phyloP scores from a whole-genome alignment of 2,329 filamentous ascomycete genomes.

The Macrophomina tecta region DNA sequence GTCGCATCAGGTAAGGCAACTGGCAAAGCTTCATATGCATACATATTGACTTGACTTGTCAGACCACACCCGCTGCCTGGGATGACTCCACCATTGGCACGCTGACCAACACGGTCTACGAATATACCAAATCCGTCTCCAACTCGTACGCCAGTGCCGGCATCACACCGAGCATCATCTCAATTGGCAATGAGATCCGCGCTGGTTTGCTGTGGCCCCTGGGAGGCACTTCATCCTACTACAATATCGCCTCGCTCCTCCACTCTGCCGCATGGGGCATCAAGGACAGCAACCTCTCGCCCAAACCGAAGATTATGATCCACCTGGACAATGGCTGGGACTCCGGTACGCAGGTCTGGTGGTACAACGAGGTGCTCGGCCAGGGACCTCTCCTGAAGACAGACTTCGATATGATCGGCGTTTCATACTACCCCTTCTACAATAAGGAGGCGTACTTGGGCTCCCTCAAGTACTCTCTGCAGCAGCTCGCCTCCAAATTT shows the following conservation, averaged over 20 bases:
- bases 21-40: slow-evolving; percentile 25
- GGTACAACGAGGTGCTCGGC: slow-evolving; percentile 62
- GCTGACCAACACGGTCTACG: slow-evolving; percentile 68
- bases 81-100: slow-evolving; percentile 61
- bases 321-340: slow-evolving; percentile 78
- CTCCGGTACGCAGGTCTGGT: slow-evolving; percentile 69
- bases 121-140: slow-evolving; percentile 69
- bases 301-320: slow-evolving; percentile 72
- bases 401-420: slow-evolving; percentile 74
- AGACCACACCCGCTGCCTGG: slow-evolving; percentile 67
- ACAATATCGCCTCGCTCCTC: slow-evolving; percentile 68
- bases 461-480: slow-evolving; percentile 61
- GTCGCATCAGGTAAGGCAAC: slow-evolving; percentile 55
- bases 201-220: slow-evolving; percentile 71
- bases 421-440: slow-evolving; percentile 78
- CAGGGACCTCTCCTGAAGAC: slow-evolving; percentile 55
- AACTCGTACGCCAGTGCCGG: slow-evolving; percentile 65
- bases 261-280: slow-evolving; percentile 69
- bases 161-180: slow-evolving; percentile 66
- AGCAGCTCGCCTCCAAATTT: slow-evolving; percentile 66
- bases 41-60: background rate
- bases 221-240: slow-evolving; percentile 57
- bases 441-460: slow-evolving; percentile 64
- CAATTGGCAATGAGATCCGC: slow-evolving; percentile 76
- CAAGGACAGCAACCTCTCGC: slow-evolving; percentile 64